These are phyloP conservation scores for Fusarium multiceps DNA, from an alignment of 2,329 filamentous ascomycete species.

Conservation along the genomic window DNA sequence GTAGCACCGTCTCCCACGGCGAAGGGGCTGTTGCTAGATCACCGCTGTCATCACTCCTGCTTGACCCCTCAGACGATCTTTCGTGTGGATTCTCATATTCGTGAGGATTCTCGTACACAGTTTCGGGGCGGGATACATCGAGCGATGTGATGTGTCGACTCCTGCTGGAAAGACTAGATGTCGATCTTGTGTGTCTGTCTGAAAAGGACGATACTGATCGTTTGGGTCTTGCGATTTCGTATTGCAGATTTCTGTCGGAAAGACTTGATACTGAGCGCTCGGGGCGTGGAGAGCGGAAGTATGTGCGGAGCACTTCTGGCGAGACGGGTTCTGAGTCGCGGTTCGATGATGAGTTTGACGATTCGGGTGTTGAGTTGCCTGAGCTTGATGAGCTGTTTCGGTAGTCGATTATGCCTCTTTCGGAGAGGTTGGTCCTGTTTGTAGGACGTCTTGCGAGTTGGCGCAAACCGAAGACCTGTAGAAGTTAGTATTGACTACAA, in stretches of 20 bases:
- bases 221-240: constrained; percentile 4
- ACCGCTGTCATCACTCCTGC: constrained; percentile 2
- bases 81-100: background rate
- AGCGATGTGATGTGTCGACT: constrained; percentile 1
- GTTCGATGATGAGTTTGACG: constrained; percentile 6
- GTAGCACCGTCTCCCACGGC: constrained; percentile 24
- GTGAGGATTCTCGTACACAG: background rate
- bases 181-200: background rate
- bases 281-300: constrained; percentile 38
- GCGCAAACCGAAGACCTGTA: constrained; percentile 43
- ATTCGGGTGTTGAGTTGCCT: background rate
- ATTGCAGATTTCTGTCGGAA: constrained; percentile 5
- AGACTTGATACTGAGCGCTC: constrained; percentile 13
- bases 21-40: background rate
- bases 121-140: constrained; percentile 1
- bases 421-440: constrained; percentile 30
- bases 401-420: background rate
- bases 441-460: constrained; percentile 45
- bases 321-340: constrained; percentile 7
- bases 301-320: constrained; percentile 29
- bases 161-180: background rate
- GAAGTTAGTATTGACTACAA: constrained; percentile 59
- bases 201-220: background rate
- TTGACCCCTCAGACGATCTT: background rate
- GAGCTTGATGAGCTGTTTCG: constrained; percentile 9